Evolutionary conservation across 768 basidiomycete genomes (phyloP), one percentile per base, ranked within the genome.

Genomic region (Mycena crocata): DNA sequence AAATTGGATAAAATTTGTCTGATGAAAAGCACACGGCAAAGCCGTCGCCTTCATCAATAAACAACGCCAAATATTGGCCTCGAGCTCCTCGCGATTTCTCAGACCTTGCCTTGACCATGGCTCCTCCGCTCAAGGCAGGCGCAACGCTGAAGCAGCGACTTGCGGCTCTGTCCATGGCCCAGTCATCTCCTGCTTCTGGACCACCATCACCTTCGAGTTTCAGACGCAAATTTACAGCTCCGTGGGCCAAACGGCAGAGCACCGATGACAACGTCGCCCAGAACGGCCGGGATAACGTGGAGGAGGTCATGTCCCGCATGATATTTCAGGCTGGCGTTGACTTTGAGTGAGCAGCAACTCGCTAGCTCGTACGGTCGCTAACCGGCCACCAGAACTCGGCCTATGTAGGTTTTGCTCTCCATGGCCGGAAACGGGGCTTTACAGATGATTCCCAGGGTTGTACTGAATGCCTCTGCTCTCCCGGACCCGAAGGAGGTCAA

Each of bases 321-420:
- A 93, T 95, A 48, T 94, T 92, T 72, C 94, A 94, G 75, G 94
- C 94, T 46, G 94, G 94, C 2, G 91, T 94, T 62, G 94, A 96
- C 79, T 95, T 89, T 69, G 93, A 95, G 94, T 96, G 71, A 74
- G 91, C 23, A 34, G 13, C 37, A 44, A 49, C 21, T 57, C 52
- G 55, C 26, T 70, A 37, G 50, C 46, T 28, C 57, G 51, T 44
- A 14, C 21, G 44, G 46, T 35, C 40, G 39, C 32, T 72, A 58
- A 72, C 62, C 24, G 46, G 13, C 40, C 54, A 58, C 60, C 62
- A 95, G 94, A 79, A 95, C 94, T 57, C 87, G 93, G 70, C 94
- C 93, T 55, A 94, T 95, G 94, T 94, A 83, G 73, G 90, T 82
- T 31, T 28, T 23, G 24, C 37, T 35, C 4, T 30, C 37, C 59